phyloP scores from a whole-genome alignment of 495 filamentous ascomycete species.

The Jackrogersella minutella region DNA sequence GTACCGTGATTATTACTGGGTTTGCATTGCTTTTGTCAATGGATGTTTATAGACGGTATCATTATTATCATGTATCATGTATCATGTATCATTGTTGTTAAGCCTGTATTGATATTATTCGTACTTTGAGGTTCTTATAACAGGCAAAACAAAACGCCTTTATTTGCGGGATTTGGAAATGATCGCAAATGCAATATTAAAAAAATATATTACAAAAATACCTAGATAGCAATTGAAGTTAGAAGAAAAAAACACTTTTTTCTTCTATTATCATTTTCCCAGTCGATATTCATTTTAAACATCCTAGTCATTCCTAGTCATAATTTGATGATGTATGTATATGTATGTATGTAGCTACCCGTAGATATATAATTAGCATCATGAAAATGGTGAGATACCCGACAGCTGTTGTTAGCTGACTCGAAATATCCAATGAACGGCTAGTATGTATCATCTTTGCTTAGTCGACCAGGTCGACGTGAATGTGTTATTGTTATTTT shows the following conservation, averaged over 20 bases:
- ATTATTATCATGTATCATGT: conserved; percentile 15
- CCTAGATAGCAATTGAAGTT: background rate
- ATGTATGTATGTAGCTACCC: background rate
- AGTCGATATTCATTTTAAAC: conserved; percentile 15
- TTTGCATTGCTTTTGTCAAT: conserved; percentile 16
- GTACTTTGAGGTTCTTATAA: too few relatives aligned
- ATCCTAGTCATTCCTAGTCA: background rate
- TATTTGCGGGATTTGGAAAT: conserved; percentile 20
- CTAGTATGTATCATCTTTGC: conserved; percentile 12
- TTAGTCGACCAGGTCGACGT: conserved; percentile 18
- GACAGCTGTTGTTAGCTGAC: conserved; percentile 2
- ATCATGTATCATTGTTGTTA: too few relatives aligned
- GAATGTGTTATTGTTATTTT: conserved; percentile 11
- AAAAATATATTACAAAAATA: too few relatives aligned
- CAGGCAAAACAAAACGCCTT: conserved; percentile 6
- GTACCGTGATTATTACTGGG: conserved; percentile 17
- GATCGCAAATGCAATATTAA: conserved; percentile 13
- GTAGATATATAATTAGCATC: conserved; percentile 21
- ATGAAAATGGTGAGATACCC: conserved; percentile 3
- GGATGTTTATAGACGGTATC: conserved; percentile 23
- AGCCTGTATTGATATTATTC: conserved; percentile 33
- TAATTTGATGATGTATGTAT: background rate
- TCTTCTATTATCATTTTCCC: background rate
- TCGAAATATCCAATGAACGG: conserved; percentile 23
- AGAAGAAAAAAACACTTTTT: conserved; percentile 3